These are phyloP conservation scores for Tolypocladium guangdongense DNA, from an alignment of 2,329 filamentous ascomycete genomes.

Conservation along the genomic window DNA sequence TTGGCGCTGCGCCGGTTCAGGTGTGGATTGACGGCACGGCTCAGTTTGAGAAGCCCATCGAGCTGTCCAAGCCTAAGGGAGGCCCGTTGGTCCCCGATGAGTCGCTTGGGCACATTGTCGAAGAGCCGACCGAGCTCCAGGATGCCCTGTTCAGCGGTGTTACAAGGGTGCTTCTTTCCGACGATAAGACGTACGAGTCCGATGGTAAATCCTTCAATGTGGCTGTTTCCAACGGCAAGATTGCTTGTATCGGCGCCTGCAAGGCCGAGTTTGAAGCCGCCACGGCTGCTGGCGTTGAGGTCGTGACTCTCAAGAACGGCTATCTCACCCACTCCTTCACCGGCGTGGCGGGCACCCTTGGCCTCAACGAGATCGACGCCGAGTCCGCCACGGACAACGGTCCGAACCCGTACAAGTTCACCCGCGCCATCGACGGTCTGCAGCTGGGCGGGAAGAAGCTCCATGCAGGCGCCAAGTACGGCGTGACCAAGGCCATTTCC, in stretches of 20 bases:
- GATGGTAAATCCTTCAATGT: conserved; percentile 32
- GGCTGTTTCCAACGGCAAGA: conserved; percentile 38
- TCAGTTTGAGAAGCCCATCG: conserved; percentile 41
- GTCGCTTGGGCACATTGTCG: conserved; percentile 27
- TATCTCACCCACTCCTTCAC: conserved; percentile 50
- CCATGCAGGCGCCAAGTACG: conserved; percentile 38
- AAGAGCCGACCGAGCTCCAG: conserved; percentile 25
- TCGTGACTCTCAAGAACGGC: conserved; percentile 44
- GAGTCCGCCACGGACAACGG: conserved; percentile 46
- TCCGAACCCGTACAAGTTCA: conserved; percentile 34
- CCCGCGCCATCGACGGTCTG: conserved; percentile 47
- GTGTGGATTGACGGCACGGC: conserved; percentile 53
- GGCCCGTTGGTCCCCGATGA: conserved; percentile 27
- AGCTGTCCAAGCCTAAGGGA: conserved; percentile 37
- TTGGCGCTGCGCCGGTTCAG: conserved; percentile 48
- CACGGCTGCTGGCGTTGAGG: conserved; percentile 18
- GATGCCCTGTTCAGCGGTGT: conserved; percentile 48
- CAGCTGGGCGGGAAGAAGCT: conserved; percentile 46
- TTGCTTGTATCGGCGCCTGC: conserved; percentile 47
- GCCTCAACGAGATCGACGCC: conserved; percentile 51
- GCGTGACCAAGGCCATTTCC: conserved; percentile 47
- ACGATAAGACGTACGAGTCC: conserved; percentile 23
- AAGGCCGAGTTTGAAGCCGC: conserved; percentile 28
- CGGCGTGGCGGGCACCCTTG: conserved; percentile 48
- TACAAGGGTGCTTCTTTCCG: conserved; percentile 36